Evolutionary conservation across 129 eudicot genomes (phyloP).

Genomic region (Flaveria bidentis): DNA sequence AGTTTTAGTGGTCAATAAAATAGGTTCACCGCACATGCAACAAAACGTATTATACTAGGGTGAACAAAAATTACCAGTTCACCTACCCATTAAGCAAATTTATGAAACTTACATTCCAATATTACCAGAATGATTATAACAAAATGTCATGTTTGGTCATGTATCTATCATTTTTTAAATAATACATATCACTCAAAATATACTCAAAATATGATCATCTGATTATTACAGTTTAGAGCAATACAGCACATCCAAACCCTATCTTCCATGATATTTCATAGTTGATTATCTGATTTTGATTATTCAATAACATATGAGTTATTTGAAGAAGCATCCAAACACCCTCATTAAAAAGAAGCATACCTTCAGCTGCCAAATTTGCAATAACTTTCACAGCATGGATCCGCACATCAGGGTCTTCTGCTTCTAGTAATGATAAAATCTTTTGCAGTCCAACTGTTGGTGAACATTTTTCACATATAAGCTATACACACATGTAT

Average conservation of each 20-base stretch:
- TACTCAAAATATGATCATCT: no score
- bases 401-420: constrained; percentile 85
- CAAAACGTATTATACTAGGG: no score
- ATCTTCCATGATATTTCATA: not conserved
- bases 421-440: constrained; percentile 78
- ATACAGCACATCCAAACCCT: not conserved
- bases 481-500: not conserved
- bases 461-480: constrained; percentile 4
- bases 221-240: no score
- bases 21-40: not conserved
- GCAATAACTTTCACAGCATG: constrained; percentile 98
- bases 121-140: no score
- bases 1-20: no score
- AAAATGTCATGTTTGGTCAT: no score
- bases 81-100: no score
- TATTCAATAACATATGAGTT: not conserved
- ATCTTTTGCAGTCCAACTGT: constrained; percentile 92
- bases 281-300: not conserved
- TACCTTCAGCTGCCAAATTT: constrained; percentile 97
- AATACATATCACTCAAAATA: no score
- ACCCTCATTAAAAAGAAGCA: not conserved
- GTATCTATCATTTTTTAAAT: no score
- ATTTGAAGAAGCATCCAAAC: constrained; percentile 3
- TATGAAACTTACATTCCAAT: no score
- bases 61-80: no score